Evolutionary conservation across 1,284 basidiomycete genomes (phyloP), one percentile per base, ranked within the genome.

Genomic region (Sporisorium reilianum): DNA sequence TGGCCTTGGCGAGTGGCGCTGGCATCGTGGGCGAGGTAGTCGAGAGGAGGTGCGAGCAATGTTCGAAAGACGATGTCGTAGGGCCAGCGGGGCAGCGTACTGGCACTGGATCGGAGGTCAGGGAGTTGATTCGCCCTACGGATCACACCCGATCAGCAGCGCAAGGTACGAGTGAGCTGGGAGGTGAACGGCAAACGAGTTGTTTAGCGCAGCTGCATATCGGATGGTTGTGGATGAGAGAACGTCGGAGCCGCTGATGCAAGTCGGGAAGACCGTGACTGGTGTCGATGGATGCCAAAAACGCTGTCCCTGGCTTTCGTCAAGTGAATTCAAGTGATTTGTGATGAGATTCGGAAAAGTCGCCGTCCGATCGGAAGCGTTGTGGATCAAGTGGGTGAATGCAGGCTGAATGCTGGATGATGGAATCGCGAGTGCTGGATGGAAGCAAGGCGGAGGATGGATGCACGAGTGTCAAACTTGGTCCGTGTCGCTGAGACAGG

Each of bases 1-100:
- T 64, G 41, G 71, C 50, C 48, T 74, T 69, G 23, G 62, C 32
- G 22, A 74, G 71, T 34, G 71, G 58, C 26, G 65, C 65, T 41
- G 71, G 71, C 71, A 74, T 74, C 23, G 53, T 52, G 23, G 60
- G 7, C 12, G 38, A 11, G 48, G 5, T 14, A 38, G 38, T 41
- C n/a, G 18, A 10, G 12, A 38, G n/a, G 20, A 5, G 32, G 28
- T 34, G 30, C 42, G 16, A 25, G 30, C 3, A 11, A 22, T 3
- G n/a, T 20, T 23, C 34, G 2, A 2, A 3, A 12, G 25, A 18
- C 32, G 30, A 45, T 48, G 20, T 34, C 16, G 8, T 25, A n/a
- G 34, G 25, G 28, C 18, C 9, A 42, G 28, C 30, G 12, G 53
- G 53, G 25, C 5, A 28, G 36, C 25, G 23, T 20, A 28, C 25